Base-by-base conservation (phyloP, 2,329 filamentous ascomycete species). In the Penicillium sp. region DNA sequence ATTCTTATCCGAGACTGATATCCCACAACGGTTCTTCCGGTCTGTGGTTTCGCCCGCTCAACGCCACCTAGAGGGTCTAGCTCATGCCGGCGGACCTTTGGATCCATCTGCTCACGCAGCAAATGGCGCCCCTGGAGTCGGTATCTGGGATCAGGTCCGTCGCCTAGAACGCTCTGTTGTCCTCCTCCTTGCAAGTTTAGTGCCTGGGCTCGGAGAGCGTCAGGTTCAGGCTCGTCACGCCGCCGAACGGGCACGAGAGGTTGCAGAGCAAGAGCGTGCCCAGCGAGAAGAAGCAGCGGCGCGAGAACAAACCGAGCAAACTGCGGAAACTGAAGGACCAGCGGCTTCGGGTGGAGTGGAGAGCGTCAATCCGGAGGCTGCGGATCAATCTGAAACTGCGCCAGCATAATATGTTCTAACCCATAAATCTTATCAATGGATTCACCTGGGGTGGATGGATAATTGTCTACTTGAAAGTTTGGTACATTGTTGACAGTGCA, bases 131-230 rank as follows among this genome's bases (percentile, higher is more conserved):
- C 16, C 27, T 6, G 42, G 7, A 5, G 18, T 45, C 40, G 22
- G 16, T n/a, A 13, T 67, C 4, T 65, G 67, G 52, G 63, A 65
- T 14, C 61, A 61, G 18, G 39, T 83, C 16, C 71, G 81, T 42
- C 75, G 77, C 2, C 67, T 77, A 0, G 84, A 87, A 66, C 76
- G 85, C 36, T 81, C 81, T 1, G 64, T 84, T 39, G 82, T 83
- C n/a, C 72, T 87, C n/a, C 85, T 87, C 56, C 67, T 87, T 32
- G 84, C 84, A 0, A 86, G 82, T 67, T 65, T 87, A 47, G 81
- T 85, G 66, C 85, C 85, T 1, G 85, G 85, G 0, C 76, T 87
- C 24, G 84, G 85, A 0, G 85, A 87, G 66, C 75, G 82, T 7
- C 82, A 85, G 66, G 81, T 87, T 13, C 74, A 79, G 58, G 83